phyloP scores from a whole-genome alignment of 1,284 basidiomycete genomes.

The Calocybe gambosa region DNA sequence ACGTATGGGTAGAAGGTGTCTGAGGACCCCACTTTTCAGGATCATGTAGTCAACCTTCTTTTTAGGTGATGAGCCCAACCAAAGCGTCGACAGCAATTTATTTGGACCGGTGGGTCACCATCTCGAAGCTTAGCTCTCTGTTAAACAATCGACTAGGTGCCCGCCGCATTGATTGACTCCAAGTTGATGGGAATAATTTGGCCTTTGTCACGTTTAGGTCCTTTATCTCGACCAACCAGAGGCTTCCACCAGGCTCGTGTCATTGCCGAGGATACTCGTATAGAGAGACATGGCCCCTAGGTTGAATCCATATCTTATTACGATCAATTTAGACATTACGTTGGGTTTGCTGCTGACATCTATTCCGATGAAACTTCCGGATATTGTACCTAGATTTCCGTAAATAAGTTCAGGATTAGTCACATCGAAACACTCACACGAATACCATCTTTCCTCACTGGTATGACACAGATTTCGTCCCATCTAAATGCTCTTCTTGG shows the following conservation, averaged over 20 bases:
- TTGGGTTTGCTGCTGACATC: too few relatives aligned
- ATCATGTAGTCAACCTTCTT: neutral
- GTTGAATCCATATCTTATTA: too few relatives aligned
- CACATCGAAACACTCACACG: too few relatives aligned
- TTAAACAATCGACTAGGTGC: slow-evolving; percentile 37
- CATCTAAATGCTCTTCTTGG: slow-evolving; percentile 24
- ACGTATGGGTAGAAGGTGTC: slow-evolving; percentile 70
- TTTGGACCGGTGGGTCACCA: slow-evolving; percentile 54
- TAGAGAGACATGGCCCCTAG: too few relatives aligned
- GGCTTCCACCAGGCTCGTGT: neutral
- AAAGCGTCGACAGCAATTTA: slow-evolving; percentile 65
- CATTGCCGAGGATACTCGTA: neutral
- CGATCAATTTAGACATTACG: too few relatives aligned
- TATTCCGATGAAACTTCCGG: too few relatives aligned
- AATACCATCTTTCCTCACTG: too few relatives aligned
- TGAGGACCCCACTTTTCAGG: slow-evolving; percentile 8
- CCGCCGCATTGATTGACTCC: slow-evolving; percentile 57
- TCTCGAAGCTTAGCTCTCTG: neutral
- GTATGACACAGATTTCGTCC: slow-evolving; percentile 15
- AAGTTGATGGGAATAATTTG: slow-evolving; percentile 55
- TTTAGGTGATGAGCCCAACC: slow-evolving; percentile 57
- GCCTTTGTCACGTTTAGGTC: slow-evolving; percentile 53
- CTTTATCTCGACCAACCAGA: slow-evolving; percentile 11
- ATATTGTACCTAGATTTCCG: too few relatives aligned
- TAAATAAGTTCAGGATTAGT: too few relatives aligned